A percentile compares a stretch with the other conserved stretches of the same genome.
Conservation (phyloP, 345 rosid genomes). For the Erucastrum elatum region DNA sequence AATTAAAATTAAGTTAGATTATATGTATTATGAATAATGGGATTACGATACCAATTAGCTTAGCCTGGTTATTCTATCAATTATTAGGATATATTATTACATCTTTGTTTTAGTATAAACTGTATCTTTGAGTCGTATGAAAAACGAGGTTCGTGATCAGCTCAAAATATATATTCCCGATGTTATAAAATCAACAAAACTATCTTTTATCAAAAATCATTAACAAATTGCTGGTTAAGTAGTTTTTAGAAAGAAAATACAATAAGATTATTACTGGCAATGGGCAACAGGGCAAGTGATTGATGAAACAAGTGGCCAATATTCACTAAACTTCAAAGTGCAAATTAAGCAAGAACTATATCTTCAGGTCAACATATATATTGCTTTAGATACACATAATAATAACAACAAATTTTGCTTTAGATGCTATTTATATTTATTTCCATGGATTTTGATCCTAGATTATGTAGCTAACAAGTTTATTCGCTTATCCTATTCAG, state of each 20-base stretch:
- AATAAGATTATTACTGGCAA: background rate
- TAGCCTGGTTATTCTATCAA: background rate
- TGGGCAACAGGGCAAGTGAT: background rate
- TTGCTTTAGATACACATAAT: background rate
- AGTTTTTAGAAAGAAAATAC: background rate
- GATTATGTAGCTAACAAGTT: background rate
- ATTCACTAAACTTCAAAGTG: background rate
- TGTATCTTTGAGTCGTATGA: background rate
- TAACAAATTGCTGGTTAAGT: background rate
- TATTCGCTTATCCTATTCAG: background rate
- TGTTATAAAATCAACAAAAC: background rate
- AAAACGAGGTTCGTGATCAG: conserved; percentile 6
- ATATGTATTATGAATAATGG: background rate
- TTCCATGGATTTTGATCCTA: background rate
- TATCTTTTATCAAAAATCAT: background rate
- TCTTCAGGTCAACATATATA: background rate
- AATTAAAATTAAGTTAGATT: background rate
- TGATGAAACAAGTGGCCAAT: background rate
- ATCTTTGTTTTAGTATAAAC: background rate
- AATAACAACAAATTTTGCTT: background rate
- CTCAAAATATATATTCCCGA: background rate
- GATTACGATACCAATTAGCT: background rate
- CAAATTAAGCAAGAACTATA: background rate
- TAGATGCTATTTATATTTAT: background rate
- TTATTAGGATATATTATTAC: background rate